These are phyloP conservation scores for Boletus reticuloceps DNA, from an alignment of 768 basidiomycete species.

Conservation along the genomic window DNA sequence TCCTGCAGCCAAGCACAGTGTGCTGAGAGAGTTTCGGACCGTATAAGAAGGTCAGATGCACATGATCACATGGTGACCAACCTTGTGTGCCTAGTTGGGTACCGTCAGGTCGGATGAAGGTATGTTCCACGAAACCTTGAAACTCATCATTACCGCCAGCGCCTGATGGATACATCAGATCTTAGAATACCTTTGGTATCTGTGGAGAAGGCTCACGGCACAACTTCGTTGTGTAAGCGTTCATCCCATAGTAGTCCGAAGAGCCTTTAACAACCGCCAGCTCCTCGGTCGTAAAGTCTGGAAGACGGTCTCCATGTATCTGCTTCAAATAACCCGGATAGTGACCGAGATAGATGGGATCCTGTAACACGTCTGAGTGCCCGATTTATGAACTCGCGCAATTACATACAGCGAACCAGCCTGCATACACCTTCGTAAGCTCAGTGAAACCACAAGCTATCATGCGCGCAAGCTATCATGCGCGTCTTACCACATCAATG, in stretches of 20 bases:
- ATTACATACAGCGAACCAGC: slow-evolving; percentile 39
- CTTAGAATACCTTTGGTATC: background rate
- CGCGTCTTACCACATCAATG: slow-evolving; percentile 48
- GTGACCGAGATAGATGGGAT: slow-evolving; percentile 69
- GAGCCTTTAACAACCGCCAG: slow-evolving; percentile 56
- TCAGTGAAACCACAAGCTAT: slow-evolving; percentile 29
- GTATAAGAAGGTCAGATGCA: background rate
- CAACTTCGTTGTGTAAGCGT: slow-evolving; percentile 68
- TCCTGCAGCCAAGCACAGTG: slow-evolving; percentile 68
- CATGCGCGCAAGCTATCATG: slow-evolving; percentile 20
- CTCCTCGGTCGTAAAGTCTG: slow-evolving; percentile 56
- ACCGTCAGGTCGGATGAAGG: slow-evolving; percentile 61
- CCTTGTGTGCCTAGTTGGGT: slow-evolving; percentile 63
- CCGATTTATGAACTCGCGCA: background rate
- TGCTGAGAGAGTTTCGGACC: slow-evolving; percentile 33
- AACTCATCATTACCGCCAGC: slow-evolving; percentile 63
- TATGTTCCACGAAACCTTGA: slow-evolving; percentile 58
- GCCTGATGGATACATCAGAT: slow-evolving; percentile 31
- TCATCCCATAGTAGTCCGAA: slow-evolving; percentile 72
- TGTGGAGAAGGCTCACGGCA: slow-evolving; percentile 40
- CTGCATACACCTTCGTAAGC: slow-evolving; percentile 28
- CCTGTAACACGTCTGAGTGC: slow-evolving; percentile 31
- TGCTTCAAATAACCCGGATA: slow-evolving; percentile 61
- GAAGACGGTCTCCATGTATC: slow-evolving; percentile 57
- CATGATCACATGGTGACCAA: slow-evolving; percentile 17